Evolutionary conservation across 495 filamentous ascomycete genomes (phyloP).

Genomic region (Recurvomyces mirabilis): DNA sequence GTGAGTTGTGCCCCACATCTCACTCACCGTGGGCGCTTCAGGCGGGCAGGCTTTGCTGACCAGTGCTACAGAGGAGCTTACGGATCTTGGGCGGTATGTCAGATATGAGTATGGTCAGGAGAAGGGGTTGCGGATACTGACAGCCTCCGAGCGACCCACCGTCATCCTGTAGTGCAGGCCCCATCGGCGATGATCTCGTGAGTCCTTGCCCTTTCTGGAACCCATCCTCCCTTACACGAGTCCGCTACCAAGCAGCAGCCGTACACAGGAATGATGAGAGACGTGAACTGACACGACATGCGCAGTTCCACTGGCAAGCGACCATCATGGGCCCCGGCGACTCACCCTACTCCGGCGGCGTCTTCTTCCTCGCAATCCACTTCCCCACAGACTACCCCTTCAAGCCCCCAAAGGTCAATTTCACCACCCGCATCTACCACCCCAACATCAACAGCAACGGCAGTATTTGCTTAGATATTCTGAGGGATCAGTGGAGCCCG

Average conservation of each 20-base stretch:
- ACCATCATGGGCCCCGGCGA: slow-evolving; percentile 99
- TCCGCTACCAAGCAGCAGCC: too few species aligned
- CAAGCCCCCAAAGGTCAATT: slow-evolving; percentile 99
- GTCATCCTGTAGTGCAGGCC: slow-evolving; percentile 95
- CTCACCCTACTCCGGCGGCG: slow-evolving; percentile 90
- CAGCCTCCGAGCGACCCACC: slow-evolving; percentile 79
- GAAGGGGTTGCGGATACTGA: background rate
- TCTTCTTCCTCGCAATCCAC: slow-evolving; percentile 96
- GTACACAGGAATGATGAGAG: too few species aligned
- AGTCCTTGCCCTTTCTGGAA: slow-evolving; percentile 28
- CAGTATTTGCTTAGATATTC: slow-evolving; percentile 95
- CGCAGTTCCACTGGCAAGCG: slow-evolving; percentile 98
- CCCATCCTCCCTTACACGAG: background rate
- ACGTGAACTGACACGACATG: background rate
- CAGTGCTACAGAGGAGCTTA: slow-evolving; percentile 82
- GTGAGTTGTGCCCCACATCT: background rate
- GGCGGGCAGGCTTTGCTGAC: background rate
- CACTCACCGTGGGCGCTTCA: background rate
- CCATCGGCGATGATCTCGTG: slow-evolving; percentile 96
- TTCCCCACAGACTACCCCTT: slow-evolving; percentile 99
- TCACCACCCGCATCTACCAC: slow-evolving; percentile 98
- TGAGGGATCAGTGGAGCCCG: slow-evolving; percentile 98
- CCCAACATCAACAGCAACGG: slow-evolving; percentile 99
- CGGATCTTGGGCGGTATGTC: slow-evolving; percentile 95
- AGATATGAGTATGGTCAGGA: background rate